Base-by-base conservation (phyloP, 352 stramenopile genomes). In the Peronospora tabacina region DNA sequence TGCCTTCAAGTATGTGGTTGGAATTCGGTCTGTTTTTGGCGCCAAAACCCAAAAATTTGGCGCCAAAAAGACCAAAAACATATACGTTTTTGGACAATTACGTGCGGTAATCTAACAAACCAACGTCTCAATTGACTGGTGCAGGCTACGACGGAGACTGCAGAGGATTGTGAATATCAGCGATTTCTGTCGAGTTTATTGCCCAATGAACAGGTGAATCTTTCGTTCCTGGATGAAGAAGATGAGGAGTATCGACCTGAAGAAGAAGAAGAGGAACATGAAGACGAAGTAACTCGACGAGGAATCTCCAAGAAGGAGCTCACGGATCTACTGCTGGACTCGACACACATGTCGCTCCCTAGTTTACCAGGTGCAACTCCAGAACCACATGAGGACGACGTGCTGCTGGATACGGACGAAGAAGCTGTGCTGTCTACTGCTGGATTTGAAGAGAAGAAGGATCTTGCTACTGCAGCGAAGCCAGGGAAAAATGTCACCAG, bases 161-260 rank as follows among this genome's bases (percentile, higher is more conserved):
- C 70, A 28, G 60, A 87, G 20, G 77, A 83, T 44, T 58, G 60
- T 11, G 79, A 88, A 45, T 93, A 93, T 58, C 82, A 90, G 66
- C 77, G 79, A 13, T 93, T 93, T 49, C 51, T 93, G 40, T 71
- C 75, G 51, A 90, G 77, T 48, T 51, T 93, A 16, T 39, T 93
- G 52, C 80, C 82, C 13, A 67, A 73, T 8, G 72, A 87, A n/a
- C 68, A 82, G 38, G 75, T 75, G 37, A 75, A 89, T 39, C 33
- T 93, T 41, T 85, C 65, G 22, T 93, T 93, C 39, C 52, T 93
- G 52, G 82, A 93, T 55, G 82, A 93, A 45, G 82, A 93, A 42
- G 82, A 90, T 44, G 80, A 91, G 26, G 82, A 89, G 58, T 90
- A 93, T 44, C 63, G 69, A 5, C 78, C 76, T 0, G 72, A 82